phyloP scores from a whole-genome alignment of 148 eudicot genomes.

The Silene conica region DNA sequence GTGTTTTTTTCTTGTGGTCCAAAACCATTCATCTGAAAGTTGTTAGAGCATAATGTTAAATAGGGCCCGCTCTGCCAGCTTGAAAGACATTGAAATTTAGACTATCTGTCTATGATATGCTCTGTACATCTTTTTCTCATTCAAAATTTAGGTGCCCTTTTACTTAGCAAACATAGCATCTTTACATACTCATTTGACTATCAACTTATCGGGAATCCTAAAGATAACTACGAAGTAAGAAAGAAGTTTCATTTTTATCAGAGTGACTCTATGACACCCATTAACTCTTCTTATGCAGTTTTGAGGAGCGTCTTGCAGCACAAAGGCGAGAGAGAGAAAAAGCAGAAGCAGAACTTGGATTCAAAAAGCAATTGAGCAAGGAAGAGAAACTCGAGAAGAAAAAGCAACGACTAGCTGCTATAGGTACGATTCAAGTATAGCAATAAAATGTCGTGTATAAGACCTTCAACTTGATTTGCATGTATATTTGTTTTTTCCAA shows the following conservation, averaged over 20 bases:
- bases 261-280: neutral
- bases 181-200: neutral
- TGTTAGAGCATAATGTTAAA: neutral
- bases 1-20: neutral
- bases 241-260: neutral
- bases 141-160: neutral
- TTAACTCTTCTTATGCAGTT: conserved; percentile 43
- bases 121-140: neutral
- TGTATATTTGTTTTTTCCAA: neutral
- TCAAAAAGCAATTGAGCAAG: conserved; percentile 79
- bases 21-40: neutral
- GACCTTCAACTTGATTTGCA: neutral
- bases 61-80: neutral
- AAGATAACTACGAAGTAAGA: neutral
- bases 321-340: conserved; percentile 79
- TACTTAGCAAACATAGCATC: neutral
- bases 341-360: conserved; percentile 68
- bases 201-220: neutral
- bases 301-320: conserved; percentile 92
- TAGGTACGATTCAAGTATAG: conserved; percentile 46
- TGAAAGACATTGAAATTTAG: neutral
- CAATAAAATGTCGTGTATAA: neutral
- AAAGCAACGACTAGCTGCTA: conserved; percentile 92
- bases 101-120: neutral
- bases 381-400: conserved; percentile 88